Percentiles rank a stretch among this genome's conserved stretches.
Conservation (phyloP, 768 basidiomycete species). For the Hygrocybe punicea region DNA sequence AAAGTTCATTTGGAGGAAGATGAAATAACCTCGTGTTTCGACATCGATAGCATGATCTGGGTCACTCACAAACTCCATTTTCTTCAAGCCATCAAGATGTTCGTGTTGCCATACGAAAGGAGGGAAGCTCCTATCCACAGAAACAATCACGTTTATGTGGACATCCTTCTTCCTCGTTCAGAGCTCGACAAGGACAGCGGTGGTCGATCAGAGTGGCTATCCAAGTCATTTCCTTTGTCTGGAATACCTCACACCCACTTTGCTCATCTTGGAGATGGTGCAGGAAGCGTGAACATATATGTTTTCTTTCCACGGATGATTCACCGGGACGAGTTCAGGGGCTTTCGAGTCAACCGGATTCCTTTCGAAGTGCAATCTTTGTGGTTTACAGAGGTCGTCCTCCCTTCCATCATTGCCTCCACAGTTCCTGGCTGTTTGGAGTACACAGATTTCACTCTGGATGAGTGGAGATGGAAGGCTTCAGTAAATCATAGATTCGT, state of each 20-base stretch:
- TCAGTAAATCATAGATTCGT: background rate
- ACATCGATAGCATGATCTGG: constrained; percentile 1
- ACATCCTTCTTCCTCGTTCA: background rate
- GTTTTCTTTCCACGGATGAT: background rate
- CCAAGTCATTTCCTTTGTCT: background rate
- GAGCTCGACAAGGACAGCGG: background rate
- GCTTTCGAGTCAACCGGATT: background rate
- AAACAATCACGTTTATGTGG: background rate
- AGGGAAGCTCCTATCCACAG: background rate
- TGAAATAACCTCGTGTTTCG: background rate
- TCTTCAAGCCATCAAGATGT: background rate
- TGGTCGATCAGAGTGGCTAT: background rate
- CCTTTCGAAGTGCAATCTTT: background rate
- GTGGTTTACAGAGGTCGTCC: background rate
- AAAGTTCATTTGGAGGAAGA: background rate
- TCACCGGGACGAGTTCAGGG: background rate
- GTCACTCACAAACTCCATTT: background rate
- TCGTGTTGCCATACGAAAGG: background rate
- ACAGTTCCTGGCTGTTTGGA: background rate
- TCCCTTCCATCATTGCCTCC: background rate
- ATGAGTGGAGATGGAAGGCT: background rate
- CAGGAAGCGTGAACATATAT: background rate
- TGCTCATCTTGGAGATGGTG: background rate
- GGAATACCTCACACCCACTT: background rate
- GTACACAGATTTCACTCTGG: background rate